Evolutionary conservation across 2,329 filamentous ascomycete species (phyloP).

Genomic region (Raffaelea arxii): DNA sequence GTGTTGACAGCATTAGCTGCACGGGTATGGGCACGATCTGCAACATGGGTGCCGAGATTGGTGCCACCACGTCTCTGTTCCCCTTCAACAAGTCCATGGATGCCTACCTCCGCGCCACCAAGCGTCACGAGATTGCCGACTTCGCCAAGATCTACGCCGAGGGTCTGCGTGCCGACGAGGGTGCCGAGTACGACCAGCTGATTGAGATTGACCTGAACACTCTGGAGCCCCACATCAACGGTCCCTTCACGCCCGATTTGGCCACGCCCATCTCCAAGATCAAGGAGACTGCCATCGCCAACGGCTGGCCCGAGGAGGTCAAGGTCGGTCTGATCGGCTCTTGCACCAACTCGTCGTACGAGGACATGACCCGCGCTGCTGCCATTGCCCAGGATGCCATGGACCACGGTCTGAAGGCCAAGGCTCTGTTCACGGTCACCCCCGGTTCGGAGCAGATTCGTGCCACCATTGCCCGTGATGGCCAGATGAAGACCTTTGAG

Average conservation of each 20-base stretch:
- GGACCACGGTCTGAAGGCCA: slow-evolving; percentile 86
- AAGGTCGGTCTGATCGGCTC: slow-evolving; percentile 96
- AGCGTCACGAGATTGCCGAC: slow-evolving; percentile 82
- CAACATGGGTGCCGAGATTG: slow-evolving; percentile 62
- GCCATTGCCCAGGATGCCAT: slow-evolving; percentile 88
- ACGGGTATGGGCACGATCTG: slow-evolving; percentile 83
- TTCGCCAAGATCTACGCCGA: slow-evolving; percentile 76
- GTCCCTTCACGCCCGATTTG: slow-evolving; percentile 96
- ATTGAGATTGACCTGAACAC: slow-evolving; percentile 93
- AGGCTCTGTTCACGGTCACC: slow-evolving; percentile 87
- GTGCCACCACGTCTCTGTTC: slow-evolving; percentile 89
- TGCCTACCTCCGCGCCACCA: slow-evolving; percentile 87
- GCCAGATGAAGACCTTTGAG: slow-evolving; percentile 88
- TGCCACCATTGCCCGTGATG: slow-evolving; percentile 82
- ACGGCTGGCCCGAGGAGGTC: slow-evolving; percentile 92
- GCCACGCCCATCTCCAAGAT: slow-evolving; percentile 97
- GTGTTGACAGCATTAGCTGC: slow-evolving; percentile 62
- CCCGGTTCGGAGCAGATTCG: slow-evolving; percentile 96
- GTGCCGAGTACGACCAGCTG: slow-evolving; percentile 88
- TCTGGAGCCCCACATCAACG: slow-evolving; percentile 97
- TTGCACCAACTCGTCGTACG: slow-evolving; percentile 84
- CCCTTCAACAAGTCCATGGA: slow-evolving; percentile 98
- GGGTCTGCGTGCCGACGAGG: slow-evolving; percentile 79
- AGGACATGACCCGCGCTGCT: slow-evolving; percentile 89
- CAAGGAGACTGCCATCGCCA: slow-evolving; percentile 84